Evolutionary conservation across 1,284 basidiomycete species (phyloP), one percentile per base, ranked within the genome.

Genomic region (Mycosarcoma maydis): DNA sequence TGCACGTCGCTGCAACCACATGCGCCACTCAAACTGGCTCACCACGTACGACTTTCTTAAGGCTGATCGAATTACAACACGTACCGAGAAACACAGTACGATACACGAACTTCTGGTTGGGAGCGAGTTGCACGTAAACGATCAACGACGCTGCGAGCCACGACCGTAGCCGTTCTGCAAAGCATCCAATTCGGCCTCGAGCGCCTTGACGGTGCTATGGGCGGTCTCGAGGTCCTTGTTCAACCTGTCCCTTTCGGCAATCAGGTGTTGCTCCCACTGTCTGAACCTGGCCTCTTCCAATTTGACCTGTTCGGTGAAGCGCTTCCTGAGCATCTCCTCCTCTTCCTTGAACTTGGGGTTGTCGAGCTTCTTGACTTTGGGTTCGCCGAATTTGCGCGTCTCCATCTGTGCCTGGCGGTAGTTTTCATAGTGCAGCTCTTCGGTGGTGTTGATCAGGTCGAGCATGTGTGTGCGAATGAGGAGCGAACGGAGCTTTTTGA

Each of bases 341-440:
- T 99, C 95, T 84, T 98, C 96, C 86, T 95, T 95, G 89, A 96
- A 99, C 85, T 98, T 98, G 78, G 96, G 96, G 84, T 98, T 99
- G 85, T 98, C 95, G 73, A 94, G 86, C 86, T 97, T 98, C 88
- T 94, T 95, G 77, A 96, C 92, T 86, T 98, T 98, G 75, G 94
- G 90, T 84, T 98, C 96, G 74, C 95, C 95, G 75, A 94, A 96
- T 85, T 98, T 98, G 85, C 96, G 90, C 17, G 95, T 98, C 87
- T 99, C 96, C 96, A 99, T 98, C 85, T 98, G 96, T 71, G 92
- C 88, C 81, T 97, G 92, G 60, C 95, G 89, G 87, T 99, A 99
- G 83, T 92, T 91, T 85, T 98, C 96, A 83, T 98, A 99, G 84
- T 98, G 96, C 26, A 87, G 86, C 76, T 98, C 96, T 84, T 98